Conservation (phyloP, 2,329 filamentous ascomycete species). For the Talaromyces sp. region DNA sequence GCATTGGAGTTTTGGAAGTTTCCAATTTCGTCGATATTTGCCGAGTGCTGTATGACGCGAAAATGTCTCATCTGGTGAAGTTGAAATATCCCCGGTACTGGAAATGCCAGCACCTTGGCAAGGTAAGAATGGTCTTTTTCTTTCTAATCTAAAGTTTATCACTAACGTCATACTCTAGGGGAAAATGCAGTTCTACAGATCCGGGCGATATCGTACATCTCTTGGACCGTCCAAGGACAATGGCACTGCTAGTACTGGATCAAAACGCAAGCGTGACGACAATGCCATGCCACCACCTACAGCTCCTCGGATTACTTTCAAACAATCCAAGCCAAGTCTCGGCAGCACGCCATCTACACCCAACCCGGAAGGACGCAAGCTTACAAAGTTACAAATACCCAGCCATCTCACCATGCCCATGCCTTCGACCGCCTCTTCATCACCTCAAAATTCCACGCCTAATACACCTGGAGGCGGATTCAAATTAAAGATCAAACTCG, state of each 20-base stretch:
- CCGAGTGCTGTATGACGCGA: constrained; percentile 48
- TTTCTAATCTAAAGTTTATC: neutral
- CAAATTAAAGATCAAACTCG: constrained; percentile 39
- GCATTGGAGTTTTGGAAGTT: constrained; percentile 48
- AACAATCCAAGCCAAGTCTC: constrained; percentile 36
- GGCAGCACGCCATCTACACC: constrained; percentile 19
- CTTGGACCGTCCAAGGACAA: constrained; percentile 25
- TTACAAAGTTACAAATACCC: constrained; percentile 30
- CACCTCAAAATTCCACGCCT: constrained; percentile 23
- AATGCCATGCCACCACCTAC: constrained; percentile 25
- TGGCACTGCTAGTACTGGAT: constrained; percentile 10
- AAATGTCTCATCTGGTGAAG: constrained; percentile 44
- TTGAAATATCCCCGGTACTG: constrained; percentile 54
- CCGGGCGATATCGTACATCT: constrained; percentile 32
- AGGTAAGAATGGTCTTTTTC: constrained; percentile 27
- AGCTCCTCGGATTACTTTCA: constrained; percentile 36
- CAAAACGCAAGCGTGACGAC: constrained; percentile 37
- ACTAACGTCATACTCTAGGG: constrained; percentile 24
- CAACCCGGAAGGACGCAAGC: constrained; percentile 14
- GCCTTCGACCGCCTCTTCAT: constrained; percentile 21
- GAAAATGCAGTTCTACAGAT: constrained; percentile 38
- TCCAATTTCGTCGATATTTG: constrained; percentile 54
- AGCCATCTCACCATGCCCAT: constrained; percentile 23
- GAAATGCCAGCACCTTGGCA: constrained; percentile 48
- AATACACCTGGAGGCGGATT: constrained; percentile 30